phyloP scores from a whole-genome alignment of 768 basidiomycete species.

The Lactarius trivialis region DNA sequence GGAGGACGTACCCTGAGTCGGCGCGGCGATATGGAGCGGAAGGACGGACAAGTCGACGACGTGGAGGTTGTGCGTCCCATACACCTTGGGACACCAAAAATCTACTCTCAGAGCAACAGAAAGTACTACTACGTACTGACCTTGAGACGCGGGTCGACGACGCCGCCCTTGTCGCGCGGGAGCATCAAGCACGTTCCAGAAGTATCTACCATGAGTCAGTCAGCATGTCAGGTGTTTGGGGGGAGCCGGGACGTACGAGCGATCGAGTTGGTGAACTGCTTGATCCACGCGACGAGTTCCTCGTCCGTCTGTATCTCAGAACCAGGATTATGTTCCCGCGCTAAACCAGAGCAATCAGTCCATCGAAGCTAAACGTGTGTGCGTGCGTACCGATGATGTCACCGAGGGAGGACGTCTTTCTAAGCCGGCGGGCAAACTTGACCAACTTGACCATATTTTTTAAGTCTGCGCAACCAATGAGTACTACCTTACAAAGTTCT shows the following conservation, averaged over 20 bases:
- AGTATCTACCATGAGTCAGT: conserved; percentile 34
- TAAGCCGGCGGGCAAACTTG: no score
- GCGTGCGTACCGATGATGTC: conserved; percentile 26
- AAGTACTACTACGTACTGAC: conserved; percentile 22
- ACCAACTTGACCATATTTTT: no score
- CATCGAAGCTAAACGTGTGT: conserved; percentile 26
- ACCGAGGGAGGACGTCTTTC: no score
- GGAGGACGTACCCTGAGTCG: conserved; percentile 36
- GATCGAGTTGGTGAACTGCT: no score
- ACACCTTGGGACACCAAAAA: conserved; percentile 36
- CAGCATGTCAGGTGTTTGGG: neutral
- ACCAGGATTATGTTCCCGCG: no score
- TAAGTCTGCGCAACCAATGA: no score
- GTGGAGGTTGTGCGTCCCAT: conserved; percentile 51
- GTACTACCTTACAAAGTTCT: no score
- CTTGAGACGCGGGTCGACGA: conserved; percentile 44
- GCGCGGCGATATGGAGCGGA: conserved; percentile 44
- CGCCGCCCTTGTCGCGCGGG: conserved; percentile 43
- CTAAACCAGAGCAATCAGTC: neutral
- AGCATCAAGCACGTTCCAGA: conserved; percentile 48
- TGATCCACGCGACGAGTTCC: no score
- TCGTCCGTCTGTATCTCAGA: no score
- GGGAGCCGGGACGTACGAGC: conserved; percentile 1
- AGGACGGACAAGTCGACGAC: conserved; percentile 50
- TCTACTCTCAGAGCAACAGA: neutral